Percentiles rank a stretch among this genome's conserved stretches.
phyloP scores from a whole-genome alignment of 805 yeast species.

The Lipomyces orientalis region DNA sequence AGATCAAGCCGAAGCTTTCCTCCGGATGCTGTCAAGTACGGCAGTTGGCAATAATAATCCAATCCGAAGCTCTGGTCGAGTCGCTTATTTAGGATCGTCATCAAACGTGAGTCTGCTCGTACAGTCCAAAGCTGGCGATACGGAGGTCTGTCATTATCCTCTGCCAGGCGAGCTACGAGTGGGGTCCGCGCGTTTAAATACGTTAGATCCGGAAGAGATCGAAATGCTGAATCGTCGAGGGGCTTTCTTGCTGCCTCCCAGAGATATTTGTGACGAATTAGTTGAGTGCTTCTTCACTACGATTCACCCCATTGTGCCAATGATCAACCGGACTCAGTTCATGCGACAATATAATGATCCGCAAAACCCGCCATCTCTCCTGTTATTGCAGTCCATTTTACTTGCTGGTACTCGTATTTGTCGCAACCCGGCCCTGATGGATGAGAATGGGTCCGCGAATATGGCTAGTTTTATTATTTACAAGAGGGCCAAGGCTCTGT shows the following conservation, averaged over 20 bases:
- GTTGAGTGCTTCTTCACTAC: constrained; percentile 65
- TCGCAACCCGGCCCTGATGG: constrained; percentile 58
- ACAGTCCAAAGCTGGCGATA: constrained; percentile 50
- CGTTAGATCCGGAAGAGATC: constrained; percentile 63
- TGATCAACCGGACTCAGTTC: constrained; percentile 66
- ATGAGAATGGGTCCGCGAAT: constrained; percentile 53
- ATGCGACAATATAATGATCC: constrained; percentile 62
- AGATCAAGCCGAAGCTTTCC: constrained; percentile 41
- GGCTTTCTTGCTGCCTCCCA: constrained; percentile 70
- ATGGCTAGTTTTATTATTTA: constrained; percentile 64
- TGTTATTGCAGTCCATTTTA: constrained; percentile 70
- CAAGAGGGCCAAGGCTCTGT: constrained; percentile 76
- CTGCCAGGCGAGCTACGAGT: constrained; percentile 40
- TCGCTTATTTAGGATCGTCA: constrained; percentile 60
- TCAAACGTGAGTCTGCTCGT: constrained; percentile 57
- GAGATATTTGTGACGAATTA: constrained; percentile 62
- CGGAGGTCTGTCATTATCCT: constrained; percentile 53
- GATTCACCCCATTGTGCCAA: constrained; percentile 72
- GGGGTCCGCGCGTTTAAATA: constrained; percentile 42
- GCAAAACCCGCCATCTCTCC: constrained; percentile 63
- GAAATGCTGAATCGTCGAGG: constrained; percentile 57
- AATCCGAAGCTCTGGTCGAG: constrained; percentile 39
- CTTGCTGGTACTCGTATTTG: constrained; percentile 71
- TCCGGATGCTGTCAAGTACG: constrained; percentile 47
- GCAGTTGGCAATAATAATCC: constrained; percentile 44